A percentile compares a stretch with the other conserved stretches of the same genome.
phyloP scores from a whole-genome alignment of 2,329 filamentous ascomycete genomes.

The Thielaviopsis punctulata region DNA sequence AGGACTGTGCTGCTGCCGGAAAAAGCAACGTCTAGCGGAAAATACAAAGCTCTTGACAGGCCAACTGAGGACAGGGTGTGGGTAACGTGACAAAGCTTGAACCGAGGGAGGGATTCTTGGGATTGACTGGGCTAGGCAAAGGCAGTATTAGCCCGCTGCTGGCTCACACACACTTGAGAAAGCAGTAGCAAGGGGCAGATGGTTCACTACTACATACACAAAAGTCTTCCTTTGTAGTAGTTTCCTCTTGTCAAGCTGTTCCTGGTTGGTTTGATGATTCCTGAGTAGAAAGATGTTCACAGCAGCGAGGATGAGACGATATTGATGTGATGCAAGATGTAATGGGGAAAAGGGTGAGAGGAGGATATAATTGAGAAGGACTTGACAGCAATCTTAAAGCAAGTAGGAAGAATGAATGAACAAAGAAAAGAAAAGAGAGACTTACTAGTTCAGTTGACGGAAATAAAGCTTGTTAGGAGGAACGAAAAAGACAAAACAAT shows the following conservation, averaged over 20 bases:
- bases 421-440: background rate
- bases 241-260: background rate
- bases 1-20: background rate
- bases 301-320: background rate
- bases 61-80: background rate
- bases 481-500: too few relatives aligned
- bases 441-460: too few relatives aligned
- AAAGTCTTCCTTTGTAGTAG: background rate
- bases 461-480: too few relatives aligned
- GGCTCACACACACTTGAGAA: too few relatives aligned
- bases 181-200: too few relatives aligned
- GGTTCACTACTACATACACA: background rate
- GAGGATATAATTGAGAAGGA: background rate
- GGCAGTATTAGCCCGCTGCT: too few relatives aligned
- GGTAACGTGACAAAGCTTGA: background rate
- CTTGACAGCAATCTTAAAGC: too few relatives aligned
- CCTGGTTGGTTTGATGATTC: background rate
- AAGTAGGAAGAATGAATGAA: background rate
- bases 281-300: background rate
- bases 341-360: background rate
- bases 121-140: background rate
- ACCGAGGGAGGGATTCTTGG: background rate
- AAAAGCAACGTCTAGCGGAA: background rate
- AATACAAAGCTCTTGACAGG: background rate
- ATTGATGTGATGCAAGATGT: background rate